Evolutionary conservation across 257 asterid species (phyloP).

Genomic region (Pogostemon cablin): DNA sequence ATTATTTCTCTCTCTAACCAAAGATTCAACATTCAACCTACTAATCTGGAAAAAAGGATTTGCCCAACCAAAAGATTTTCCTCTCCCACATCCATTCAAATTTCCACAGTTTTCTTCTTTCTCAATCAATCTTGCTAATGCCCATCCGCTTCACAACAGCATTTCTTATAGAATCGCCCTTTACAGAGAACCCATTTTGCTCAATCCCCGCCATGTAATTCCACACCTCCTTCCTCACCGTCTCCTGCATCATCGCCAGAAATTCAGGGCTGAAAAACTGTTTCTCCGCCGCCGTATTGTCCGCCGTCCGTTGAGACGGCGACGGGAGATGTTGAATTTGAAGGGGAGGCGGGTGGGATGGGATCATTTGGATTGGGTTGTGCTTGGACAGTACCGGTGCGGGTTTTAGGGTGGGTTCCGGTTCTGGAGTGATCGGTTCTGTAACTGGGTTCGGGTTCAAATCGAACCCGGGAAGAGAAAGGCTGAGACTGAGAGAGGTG

Average conservation of each 20-base stretch:
- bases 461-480: slow-evolving; percentile 63
- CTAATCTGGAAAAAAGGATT: slow-evolving; percentile 22
- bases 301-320: neutral
- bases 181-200: slow-evolving; percentile 45
- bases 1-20: slow-evolving; percentile 45
- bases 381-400: slow-evolving; percentile 14
- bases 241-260: slow-evolving; percentile 66
- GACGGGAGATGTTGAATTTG: slow-evolving; percentile 18
- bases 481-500: slow-evolving; percentile 57
- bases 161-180: slow-evolving; percentile 57
- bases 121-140: slow-evolving; percentile 65
- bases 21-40: slow-evolving; percentile 34
- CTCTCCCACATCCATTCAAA: neutral
- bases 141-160: slow-evolving; percentile 78
- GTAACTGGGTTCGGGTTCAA: neutral
- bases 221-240: slow-evolving; percentile 50
- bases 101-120: neutral
- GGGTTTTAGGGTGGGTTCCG: neutral
- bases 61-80: slow-evolving; percentile 23
- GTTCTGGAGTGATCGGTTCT: slow-evolving; percentile 24
- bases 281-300: slow-evolving; percentile 37
- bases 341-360: neutral
- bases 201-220: slow-evolving; percentile 68
- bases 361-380: slow-evolving; percentile 19
- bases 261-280: slow-evolving; percentile 71